A percentile compares a stretch with the other conserved stretches of the same genome.
Conservation (phyloP, 768 basidiomycete species). For the Suillus decipiens region DNA sequence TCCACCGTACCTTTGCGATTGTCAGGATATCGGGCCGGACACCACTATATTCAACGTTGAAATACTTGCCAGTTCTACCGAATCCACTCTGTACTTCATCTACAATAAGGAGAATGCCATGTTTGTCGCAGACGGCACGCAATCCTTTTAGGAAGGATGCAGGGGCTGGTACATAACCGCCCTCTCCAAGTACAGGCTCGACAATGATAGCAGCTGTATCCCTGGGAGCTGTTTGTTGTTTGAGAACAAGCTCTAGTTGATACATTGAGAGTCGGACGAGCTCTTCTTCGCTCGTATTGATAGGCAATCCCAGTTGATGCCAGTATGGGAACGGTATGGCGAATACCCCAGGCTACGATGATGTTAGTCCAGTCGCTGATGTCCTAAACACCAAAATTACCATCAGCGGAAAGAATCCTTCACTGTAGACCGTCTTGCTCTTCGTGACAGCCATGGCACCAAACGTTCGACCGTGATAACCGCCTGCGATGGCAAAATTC, state of each 20-base stretch:
- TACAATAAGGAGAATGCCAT: constrained; percentile 81
- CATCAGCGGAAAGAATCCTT: constrained; percentile 81
- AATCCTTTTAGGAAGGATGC: constrained; percentile 77
- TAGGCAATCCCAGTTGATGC: constrained; percentile 74
- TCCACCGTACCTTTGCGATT: constrained; percentile 72
- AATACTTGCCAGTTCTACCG: constrained; percentile 82
- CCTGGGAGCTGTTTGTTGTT: constrained; percentile 77
- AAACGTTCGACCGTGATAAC: constrained; percentile 91
- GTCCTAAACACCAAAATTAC: constrained; percentile 39
- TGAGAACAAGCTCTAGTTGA: constrained; percentile 77
- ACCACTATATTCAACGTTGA: constrained; percentile 80
- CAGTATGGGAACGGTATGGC: constrained; percentile 88
- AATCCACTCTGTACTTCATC: constrained; percentile 93
- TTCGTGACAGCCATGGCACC: constrained; percentile 94
- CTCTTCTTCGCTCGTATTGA: constrained; percentile 53
- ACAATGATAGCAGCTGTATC: constrained; percentile 95
- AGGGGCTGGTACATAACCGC: constrained; percentile 92
- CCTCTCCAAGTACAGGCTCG: constrained; percentile 94
- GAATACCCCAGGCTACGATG: constrained; percentile 75
- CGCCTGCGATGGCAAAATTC: constrained; percentile 42
- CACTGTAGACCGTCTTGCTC: constrained; percentile 90
- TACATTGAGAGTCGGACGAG: constrained; percentile 68
- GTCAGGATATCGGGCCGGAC: constrained; percentile 87
- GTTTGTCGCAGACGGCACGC: constrained; percentile 80
- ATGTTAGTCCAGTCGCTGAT: constrained; percentile 1